These are phyloP conservation scores for Chaetoceros tenuissimus DNA, from an alignment of 108 stramenopile genomes.

Conservation along the genomic window DNA sequence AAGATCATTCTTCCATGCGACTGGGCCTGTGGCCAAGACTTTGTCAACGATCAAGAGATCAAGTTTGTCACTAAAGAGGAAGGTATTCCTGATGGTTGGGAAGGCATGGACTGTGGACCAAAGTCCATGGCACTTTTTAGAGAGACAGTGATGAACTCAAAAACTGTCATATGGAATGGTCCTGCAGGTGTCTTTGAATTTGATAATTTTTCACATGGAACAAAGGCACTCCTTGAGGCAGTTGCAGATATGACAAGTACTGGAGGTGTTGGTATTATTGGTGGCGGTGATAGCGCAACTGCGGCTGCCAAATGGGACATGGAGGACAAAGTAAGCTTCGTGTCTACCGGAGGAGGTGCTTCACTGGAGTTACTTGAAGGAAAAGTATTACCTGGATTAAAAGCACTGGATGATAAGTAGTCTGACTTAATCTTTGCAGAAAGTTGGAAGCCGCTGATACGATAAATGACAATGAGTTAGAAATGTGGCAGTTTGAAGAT, in stretches of 20 bases:
- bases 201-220: conserved; percentile 20
- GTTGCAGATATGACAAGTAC: conserved; percentile 14
- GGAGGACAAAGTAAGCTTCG: conserved; percentile 59
- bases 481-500: too few species aligned
- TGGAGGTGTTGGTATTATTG: conserved; percentile 59
- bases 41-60: conserved; percentile 36
- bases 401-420: conserved; percentile 58
- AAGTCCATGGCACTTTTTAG: conserved; percentile 36
- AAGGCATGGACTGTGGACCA: conserved; percentile 80
- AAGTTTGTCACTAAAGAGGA: conserved; percentile 39
- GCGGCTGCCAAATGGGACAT: conserved; percentile 62
- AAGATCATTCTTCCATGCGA: conserved; percentile 60
- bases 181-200: conserved; percentile 81
- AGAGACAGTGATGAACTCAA: conserved; percentile 24
- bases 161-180: conserved; percentile 83
- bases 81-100: conserved; percentile 72
- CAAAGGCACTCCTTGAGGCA: conserved; percentile 17
- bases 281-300: conserved; percentile 80
- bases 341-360: conserved; percentile 74
- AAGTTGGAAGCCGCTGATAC: too few species aligned
- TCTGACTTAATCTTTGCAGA: too few species aligned
- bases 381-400: conserved; percentile 70
- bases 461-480: too few species aligned
- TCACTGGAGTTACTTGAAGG: conserved; percentile 80
- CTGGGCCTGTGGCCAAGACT: conserved; percentile 42